phyloP scores from a whole-genome alignment of 2,329 filamentous ascomycete species.

The Phyllosticta paracitricarpa region DNA sequence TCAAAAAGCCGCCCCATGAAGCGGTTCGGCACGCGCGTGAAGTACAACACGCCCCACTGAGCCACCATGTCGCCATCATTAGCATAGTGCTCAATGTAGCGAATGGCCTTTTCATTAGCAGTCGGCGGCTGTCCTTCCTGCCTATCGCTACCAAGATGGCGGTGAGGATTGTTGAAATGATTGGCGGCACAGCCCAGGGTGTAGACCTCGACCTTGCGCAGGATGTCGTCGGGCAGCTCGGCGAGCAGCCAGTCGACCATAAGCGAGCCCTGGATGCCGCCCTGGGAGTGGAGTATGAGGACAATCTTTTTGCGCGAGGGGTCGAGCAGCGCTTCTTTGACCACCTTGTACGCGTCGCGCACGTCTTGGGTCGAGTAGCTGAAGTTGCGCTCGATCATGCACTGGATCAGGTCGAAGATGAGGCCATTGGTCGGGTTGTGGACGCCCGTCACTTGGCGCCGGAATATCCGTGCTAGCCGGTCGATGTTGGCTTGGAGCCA shows the following conservation, averaged over 20 bases:
- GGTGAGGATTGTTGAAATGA: constrained; percentile 68
- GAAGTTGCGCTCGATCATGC: constrained; percentile 66
- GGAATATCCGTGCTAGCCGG: constrained; percentile 61
- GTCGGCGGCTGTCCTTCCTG: not conserved
- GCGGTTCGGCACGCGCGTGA: constrained; percentile 42
- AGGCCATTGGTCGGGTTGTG: constrained; percentile 66
- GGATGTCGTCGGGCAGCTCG: constrained; percentile 34
- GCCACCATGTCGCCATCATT: constrained; percentile 66
- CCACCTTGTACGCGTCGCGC: constrained; percentile 45
- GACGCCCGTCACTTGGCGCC: constrained; percentile 59
- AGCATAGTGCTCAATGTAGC: constrained; percentile 71
- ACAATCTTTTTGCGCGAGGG: constrained; percentile 57
- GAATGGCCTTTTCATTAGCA: constrained; percentile 39
- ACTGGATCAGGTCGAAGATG: constrained; percentile 68
- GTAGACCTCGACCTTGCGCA: constrained; percentile 46
- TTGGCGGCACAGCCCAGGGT: constrained; percentile 73
- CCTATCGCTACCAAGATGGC: not conserved
- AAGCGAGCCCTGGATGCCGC: constrained; percentile 62
- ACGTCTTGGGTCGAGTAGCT: constrained; percentile 59
- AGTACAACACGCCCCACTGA: constrained; percentile 63
- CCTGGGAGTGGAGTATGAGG: constrained; percentile 68
- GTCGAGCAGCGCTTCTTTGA: constrained; percentile 56
- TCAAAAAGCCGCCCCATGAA: constrained; percentile 42
- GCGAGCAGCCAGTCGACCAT: constrained; percentile 69
- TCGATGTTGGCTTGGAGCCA: constrained; percentile 54